Base-by-base conservation (phyloP, 345 rosid genomes). In the Populus deltoides region DNA sequence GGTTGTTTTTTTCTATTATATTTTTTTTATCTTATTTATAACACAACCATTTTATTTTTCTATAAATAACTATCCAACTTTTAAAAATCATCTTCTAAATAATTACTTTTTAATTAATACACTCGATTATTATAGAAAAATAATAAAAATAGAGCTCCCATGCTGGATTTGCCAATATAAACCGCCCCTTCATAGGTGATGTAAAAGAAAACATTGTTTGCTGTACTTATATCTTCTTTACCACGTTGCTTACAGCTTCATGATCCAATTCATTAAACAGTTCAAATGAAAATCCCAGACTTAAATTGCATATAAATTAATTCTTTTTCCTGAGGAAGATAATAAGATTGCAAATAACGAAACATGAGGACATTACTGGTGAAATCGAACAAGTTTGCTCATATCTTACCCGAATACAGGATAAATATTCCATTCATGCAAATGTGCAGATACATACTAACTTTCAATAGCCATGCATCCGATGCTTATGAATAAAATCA, bases 211-310 rank as follows among this genome's bases (percentile, higher is more conserved):
- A 92, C 97, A 79, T 93, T 96, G 84, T 92, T 93, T 80, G 98
- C 93, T 72, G 63, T 31, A 31, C 33, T 57, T 87, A 93, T 91
- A 84, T 98, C 99, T 85, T 96, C 98, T 87, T 89, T 93, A 66
- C 99, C 99, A 39, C 98, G 94, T 88, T 96, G 99, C 88, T 93
- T 96, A 77, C 83, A 92, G 87, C 99, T 96, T 85, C 70, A 83
- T 61, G 75, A 75, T 81, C 73, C 79, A 71, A 76, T 55, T 68
- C 71, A 80, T 77, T 70, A 75, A 71, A 65, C 18, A 77, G 68
- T 70, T 29, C 12, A 66, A 72, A 67, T 29, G 16, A 29, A 70
- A 35, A 57, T 18, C 31, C 29, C 31, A 35, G 8, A 20, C 29
- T 47, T 65, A 31, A 49, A 22, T 31, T 20, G 29, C 2, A 49